Evolutionary conservation across 1,284 basidiomycete genomes (phyloP).

Genomic region (Apiotrichum siamense): DNA sequence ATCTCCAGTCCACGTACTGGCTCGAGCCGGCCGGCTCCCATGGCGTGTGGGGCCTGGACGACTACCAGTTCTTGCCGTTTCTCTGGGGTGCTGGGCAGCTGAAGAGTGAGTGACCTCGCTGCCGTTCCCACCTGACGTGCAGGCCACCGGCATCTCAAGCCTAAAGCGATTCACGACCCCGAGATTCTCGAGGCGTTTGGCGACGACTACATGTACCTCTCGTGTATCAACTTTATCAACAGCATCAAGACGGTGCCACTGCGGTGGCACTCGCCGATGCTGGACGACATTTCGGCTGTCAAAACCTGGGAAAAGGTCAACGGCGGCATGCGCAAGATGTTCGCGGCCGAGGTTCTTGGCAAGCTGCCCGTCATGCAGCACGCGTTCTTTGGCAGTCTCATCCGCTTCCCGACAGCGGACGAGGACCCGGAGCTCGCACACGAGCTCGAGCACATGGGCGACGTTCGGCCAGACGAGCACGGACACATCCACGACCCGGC

Average conservation of each 20-base stretch:
- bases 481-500: slow-evolving; percentile 56
- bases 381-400: slow-evolving; percentile 83
- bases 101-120: slow-evolving; percentile 51
- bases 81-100: slow-evolving; percentile 74
- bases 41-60: slow-evolving; percentile 97
- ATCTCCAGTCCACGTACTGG: slow-evolving; percentile 92
- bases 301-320: slow-evolving; percentile 98
- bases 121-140: slow-evolving; percentile 8
- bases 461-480: slow-evolving; percentile 52
- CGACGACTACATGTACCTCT: slow-evolving; percentile 93
- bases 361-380: slow-evolving; percentile 97
- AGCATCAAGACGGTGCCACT: slow-evolving; percentile 93
- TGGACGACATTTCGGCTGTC: slow-evolving; percentile 94
- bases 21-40: slow-evolving; percentile 96
- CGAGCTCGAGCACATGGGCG: slow-evolving; percentile 47
- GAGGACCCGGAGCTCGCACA: slow-evolving; percentile 43
- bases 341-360: slow-evolving; percentile 84
- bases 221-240: slow-evolving; percentile 95
- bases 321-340: slow-evolving; percentile 98
- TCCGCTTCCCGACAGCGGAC: slow-evolving; percentile 56
- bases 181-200: slow-evolving; percentile 92
- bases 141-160: slow-evolving; percentile 85
- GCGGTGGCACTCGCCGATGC: slow-evolving; percentile 98
- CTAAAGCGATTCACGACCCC: slow-evolving; percentile 84
- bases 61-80: slow-evolving; percentile 89